phyloP scores from a whole-genome alignment of 352 stramenopile genomes.

The Globisporangium nodosum region DNA sequence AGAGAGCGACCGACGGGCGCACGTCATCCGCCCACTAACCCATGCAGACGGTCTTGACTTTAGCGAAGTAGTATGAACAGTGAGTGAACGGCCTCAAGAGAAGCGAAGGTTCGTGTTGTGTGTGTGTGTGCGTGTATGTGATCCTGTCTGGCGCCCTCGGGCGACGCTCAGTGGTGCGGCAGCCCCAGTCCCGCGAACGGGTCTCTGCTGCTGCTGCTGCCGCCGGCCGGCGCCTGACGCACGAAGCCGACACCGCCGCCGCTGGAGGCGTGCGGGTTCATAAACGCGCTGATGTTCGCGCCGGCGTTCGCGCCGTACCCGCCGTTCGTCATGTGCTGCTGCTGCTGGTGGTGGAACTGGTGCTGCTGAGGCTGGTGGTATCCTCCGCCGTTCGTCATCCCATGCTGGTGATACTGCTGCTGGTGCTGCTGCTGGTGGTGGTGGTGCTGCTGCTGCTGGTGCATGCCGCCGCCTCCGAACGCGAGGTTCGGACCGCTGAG shows the following conservation, averaged over 20 bases:
- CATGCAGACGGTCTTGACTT: too few species aligned
- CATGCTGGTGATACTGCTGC: neutral
- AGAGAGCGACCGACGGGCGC: constrained; percentile 9
- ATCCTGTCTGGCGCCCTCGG: too few species aligned
- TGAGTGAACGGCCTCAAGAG: neutral
- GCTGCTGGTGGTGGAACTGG: constrained; percentile 17
- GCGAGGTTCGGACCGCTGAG: constrained; percentile 28
- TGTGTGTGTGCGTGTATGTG: too few species aligned
- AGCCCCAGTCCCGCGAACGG: constrained; percentile 75
- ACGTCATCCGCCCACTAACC: too few species aligned
- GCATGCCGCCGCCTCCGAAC: constrained; percentile 15
- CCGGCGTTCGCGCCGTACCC: constrained; percentile 14
- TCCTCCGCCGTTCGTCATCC: constrained; percentile 3
- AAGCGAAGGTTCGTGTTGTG: too few species aligned
- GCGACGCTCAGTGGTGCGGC: constrained; percentile 24
- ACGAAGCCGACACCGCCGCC: constrained; percentile 6
- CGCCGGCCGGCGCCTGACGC: constrained; percentile 10
- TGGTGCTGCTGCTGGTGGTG: constrained; percentile 17
- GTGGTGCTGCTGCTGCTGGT: constrained; percentile 17
- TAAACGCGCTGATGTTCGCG: constrained; percentile 42
- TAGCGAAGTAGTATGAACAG: too few species aligned
- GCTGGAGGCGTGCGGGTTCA: constrained; percentile 23
- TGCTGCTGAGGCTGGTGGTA: constrained; percentile 19
- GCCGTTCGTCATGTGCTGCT: constrained; percentile 25
- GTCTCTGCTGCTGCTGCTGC: constrained; percentile 27